Evolutionary conservation across 2,329 filamentous ascomycete species (phyloP), one percentile per base, ranked within the genome.

Genomic region (Torrubiellomyces zombiae): DNA sequence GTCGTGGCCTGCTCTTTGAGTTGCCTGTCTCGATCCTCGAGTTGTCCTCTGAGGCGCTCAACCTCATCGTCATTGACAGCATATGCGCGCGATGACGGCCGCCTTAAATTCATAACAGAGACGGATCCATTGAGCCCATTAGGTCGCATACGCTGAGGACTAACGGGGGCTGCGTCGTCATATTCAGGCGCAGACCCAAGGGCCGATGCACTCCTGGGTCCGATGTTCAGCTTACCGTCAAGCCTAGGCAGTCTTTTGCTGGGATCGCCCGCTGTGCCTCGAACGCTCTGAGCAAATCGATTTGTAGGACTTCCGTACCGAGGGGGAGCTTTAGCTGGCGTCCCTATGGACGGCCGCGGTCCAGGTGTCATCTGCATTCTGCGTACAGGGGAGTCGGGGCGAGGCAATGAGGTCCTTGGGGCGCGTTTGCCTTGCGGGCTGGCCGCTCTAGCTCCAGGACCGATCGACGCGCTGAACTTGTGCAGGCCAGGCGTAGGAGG

Each of bases 381-480:
- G 36, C 78, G 72, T 18, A 79, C 60, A 4, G 86, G 89, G 3
- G 86, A 94, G 35, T 93, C 85, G 5, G 89, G 79, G 16, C 85
- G 76, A 26, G 79, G 70, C n/a, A 93, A 58, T 2, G 85, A 92
- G 7, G 75, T 72, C 29, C 83, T 70, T 21, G 70, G 54, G 9
- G 17, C 21, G 9, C 67, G 72, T 46, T 79, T 85, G 38, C 74
- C 67, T 23, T 67, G 58, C 3, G 83, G 80, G 41, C 77, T 86
- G 14, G 72, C 48, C 15, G 75, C 71, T 43, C 76, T 67, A 20
- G 42, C 40, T 7, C 71, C 68, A 6, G 79, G 78, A 1, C 83
- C 83, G 21, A 92, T 60, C 0, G 85, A 91, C 50, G 91, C 80
- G 45, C 82, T 89, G 54, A 94, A 89, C 44, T 85, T 85, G 28